These are phyloP conservation scores for Serendipita vermifera DNA, from an alignment of 768 basidiomycete genomes.

Conservation along the genomic window DNA sequence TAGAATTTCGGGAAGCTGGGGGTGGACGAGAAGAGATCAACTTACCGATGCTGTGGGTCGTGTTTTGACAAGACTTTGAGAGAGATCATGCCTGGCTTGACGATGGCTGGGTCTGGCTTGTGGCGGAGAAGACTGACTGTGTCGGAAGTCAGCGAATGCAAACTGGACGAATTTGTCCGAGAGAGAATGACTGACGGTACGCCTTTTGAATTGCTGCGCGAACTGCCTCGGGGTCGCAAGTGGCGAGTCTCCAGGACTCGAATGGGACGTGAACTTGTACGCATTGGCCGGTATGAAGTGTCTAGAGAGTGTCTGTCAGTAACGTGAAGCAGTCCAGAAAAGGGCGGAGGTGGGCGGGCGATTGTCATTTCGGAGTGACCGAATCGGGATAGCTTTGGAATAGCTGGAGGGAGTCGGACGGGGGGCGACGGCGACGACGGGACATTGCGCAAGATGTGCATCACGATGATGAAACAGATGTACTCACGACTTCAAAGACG, in stretches of 20 bases:
- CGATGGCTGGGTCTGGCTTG: conserved; percentile 1
- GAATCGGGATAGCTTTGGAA: background rate
- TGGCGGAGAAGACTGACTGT: background rate
- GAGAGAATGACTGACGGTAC: background rate
- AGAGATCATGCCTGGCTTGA: conserved; percentile 9
- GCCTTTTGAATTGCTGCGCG: conserved; percentile 9
- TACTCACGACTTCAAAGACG: conserved; percentile 5
- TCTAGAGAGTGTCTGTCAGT: background rate
- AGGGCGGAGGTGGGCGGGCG: background rate
- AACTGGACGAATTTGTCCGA: background rate
- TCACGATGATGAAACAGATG: background rate
- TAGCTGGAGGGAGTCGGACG: background rate
- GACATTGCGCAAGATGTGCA: background rate
- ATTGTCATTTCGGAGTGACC: background rate
- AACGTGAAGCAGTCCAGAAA: background rate
- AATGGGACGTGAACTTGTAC: conserved; percentile 5
- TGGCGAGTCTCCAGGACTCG: background rate
- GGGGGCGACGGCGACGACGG: background rate
- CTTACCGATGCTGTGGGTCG: conserved; percentile 6
- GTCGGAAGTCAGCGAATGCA: background rate
- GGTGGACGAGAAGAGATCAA: background rate
- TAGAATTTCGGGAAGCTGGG: background rate
- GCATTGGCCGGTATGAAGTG: conserved; percentile 7
- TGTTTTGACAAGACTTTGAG: conserved; percentile 5
- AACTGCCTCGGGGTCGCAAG: conserved; percentile 1